A percentile compares a stretch with the other conserved stretches of the same genome.
phyloP scores from a whole-genome alignment of 2,329 filamentous ascomycete species.

The Penicillium sp. region DNA sequence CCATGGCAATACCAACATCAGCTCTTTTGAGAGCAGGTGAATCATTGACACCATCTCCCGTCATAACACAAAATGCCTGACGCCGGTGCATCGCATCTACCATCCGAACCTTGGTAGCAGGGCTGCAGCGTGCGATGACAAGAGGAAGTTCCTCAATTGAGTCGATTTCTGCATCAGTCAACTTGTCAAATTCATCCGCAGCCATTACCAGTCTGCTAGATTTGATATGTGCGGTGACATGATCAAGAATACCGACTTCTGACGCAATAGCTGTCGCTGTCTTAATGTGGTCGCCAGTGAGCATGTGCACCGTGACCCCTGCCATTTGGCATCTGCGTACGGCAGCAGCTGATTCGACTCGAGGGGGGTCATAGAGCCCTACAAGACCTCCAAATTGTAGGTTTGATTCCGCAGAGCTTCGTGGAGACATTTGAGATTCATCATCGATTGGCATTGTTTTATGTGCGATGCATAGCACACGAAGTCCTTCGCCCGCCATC shows the following conservation, averaged over 20 bases:
- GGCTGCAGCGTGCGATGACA: conserved; percentile 80
- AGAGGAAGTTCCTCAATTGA: conserved; percentile 70
- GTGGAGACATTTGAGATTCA: conserved; percentile 37
- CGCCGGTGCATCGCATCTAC: conserved; percentile 81
- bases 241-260: conserved; percentile 56
- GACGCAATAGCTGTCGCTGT: conserved; percentile 58
- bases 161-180: conserved; percentile 58
- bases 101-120: conserved; percentile 86
- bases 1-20: conserved; percentile 88
- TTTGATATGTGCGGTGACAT: conserved; percentile 40
- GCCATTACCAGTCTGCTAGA: conserved; percentile 51
- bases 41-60: conserved; percentile 84
- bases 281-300: conserved; percentile 57
- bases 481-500: conserved; percentile 58
- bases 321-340: conserved; percentile 54
- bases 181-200: conserved; percentile 54
- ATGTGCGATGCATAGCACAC: conserved; percentile 58
- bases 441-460: conserved; percentile 29
- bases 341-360: conserved; percentile 57
- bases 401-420: conserved; percentile 52
- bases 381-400: conserved; percentile 59
- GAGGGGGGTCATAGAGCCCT: conserved; percentile 62
- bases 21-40: conserved; percentile 75
- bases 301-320: conserved; percentile 58
- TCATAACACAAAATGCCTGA: conserved; percentile 77